These are phyloP conservation scores for Punica granatum DNA, from an alignment of 345 rosid species.

Conservation along the genomic window DNA sequence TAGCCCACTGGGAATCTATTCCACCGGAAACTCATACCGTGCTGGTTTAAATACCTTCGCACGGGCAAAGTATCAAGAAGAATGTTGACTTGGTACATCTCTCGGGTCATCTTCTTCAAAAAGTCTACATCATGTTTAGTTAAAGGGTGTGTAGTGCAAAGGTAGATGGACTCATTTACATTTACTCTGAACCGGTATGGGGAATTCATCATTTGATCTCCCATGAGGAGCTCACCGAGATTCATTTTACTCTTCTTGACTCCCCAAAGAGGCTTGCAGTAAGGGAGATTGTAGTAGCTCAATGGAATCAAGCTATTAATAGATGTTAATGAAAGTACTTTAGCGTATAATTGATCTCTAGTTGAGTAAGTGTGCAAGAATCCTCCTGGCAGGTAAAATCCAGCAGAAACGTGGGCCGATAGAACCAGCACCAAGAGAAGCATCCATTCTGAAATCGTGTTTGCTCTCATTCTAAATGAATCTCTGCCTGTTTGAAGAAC, in stretches of 20 bases:
- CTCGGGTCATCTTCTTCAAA: conserved; percentile 7
- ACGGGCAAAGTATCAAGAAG: conserved; percentile 12
- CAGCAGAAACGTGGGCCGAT: background rate
- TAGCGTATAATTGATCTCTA: conserved; percentile 36
- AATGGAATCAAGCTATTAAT: conserved; percentile 77
- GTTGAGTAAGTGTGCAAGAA: conserved; percentile 40
- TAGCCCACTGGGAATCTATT: conserved; percentile 16
- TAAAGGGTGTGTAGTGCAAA: conserved; percentile 14
- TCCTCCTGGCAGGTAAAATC: conserved; percentile 7
- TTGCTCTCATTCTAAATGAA: background rate
- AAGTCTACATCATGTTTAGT: background rate
- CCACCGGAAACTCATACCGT: background rate
- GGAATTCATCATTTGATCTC: conserved; percentile 9
- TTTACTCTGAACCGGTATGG: conserved; percentile 12
- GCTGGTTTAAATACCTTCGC: background rate
- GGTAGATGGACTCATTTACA: conserved; percentile 11
- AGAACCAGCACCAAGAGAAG: background rate
- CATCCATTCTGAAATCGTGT: background rate
- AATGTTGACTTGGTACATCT: conserved; percentile 16
- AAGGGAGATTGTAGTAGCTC: conserved; percentile 67
- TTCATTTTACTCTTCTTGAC: background rate
- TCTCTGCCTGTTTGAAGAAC: background rate
- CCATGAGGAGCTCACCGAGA: conserved; percentile 12
- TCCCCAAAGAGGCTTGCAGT: conserved; percentile 1
- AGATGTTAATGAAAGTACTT: conserved; percentile 89